Base-by-base conservation (phyloP, 2,329 filamentous ascomycete genomes). In the Xylariaceae sp. region DNA sequence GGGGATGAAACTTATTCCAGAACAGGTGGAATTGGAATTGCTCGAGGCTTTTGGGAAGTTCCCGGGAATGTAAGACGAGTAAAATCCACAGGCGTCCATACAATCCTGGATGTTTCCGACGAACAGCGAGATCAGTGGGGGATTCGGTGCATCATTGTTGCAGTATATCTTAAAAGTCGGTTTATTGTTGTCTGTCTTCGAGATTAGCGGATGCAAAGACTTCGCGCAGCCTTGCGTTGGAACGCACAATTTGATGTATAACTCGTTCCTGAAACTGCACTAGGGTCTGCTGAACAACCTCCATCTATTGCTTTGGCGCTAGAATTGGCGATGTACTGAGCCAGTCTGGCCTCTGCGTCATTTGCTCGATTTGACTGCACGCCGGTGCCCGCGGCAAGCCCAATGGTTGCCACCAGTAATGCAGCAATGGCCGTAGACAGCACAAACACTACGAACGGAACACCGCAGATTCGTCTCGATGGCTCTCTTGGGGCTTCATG, bases 81-180 rank as follows among this genome's bases (percentile, higher is more conserved):
- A 78, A 4, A 68, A 66, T 9, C 73, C 72, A 62, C 75, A 78
- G 10, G 75, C 73, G 55, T 78, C 75, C 60, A 78, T 76, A 63
- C 75, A 78, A 28, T 69, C 68, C 60, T 70, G 62, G 43, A 78
- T 75, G 57, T 71, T 67, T 45, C 68, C 64, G 6, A 71, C 68
- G 58, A 77, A 78, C 7, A 78, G 61, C 0, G 71, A 71, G 49
- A 70, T 62, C 2, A 78, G 51, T 1, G 72, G 70, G 1, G 53
- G 16, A 42, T 69, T 69, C 3, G 68, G 63, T 4, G 74, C 66
- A 54, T 78, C 71, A 28, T 60, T 66, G 54, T 76, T 74, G 68
- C 75, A 77, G 60, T 70, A 71, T 48, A 76, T 70, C 28, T 64
- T 72, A 60, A 71, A 78, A 3, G 61, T 69, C 11, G 63, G 54